phyloP scores from a whole-genome alignment of 305 asterid genomes.

The Fraxinus nigra region DNA sequence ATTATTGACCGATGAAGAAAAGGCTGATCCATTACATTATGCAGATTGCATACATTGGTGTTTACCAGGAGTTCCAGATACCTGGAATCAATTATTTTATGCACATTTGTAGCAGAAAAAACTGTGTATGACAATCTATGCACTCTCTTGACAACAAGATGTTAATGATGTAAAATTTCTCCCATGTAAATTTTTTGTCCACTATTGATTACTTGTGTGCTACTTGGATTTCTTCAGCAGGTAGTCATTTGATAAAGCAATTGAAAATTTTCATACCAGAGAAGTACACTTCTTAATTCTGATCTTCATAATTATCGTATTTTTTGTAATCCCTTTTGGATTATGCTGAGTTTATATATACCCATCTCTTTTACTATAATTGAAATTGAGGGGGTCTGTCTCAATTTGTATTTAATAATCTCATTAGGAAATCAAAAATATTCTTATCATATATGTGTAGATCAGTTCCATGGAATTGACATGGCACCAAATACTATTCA shows the following conservation, averaged over 20 bases:
- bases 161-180: slow-evolving; percentile 10
- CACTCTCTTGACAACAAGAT: slow-evolving; percentile 19
- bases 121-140: background rate
- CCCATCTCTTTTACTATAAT: too few species aligned
- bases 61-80: slow-evolving; percentile 91
- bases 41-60: slow-evolving; percentile 98
- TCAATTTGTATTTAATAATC: too few species aligned
- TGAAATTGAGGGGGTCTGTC: too few species aligned
- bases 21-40: slow-evolving; percentile 60
- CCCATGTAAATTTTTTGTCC: background rate
- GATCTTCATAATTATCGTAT: background rate
- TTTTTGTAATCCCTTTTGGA: background rate
- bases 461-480: too few species aligned
- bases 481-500: too few species aligned
- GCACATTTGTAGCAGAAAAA: slow-evolving; percentile 45
- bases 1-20: slow-evolving; percentile 59
- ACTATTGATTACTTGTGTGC: background rate
- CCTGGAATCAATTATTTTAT: slow-evolving; percentile 73
- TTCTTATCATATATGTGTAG: too few species aligned
- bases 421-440: too few species aligned
- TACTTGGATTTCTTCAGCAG: background rate
- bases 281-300: background rate
- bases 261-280: background rate
- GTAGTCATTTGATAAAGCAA: background rate
- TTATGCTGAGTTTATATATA: too few species aligned